Percentiles rank a stretch among this genome's conserved stretches.
These are phyloP conservation scores for Spathaspora arborariae DNA, from an alignment of 805 yeast species.

Conservation along the genomic window DNA sequence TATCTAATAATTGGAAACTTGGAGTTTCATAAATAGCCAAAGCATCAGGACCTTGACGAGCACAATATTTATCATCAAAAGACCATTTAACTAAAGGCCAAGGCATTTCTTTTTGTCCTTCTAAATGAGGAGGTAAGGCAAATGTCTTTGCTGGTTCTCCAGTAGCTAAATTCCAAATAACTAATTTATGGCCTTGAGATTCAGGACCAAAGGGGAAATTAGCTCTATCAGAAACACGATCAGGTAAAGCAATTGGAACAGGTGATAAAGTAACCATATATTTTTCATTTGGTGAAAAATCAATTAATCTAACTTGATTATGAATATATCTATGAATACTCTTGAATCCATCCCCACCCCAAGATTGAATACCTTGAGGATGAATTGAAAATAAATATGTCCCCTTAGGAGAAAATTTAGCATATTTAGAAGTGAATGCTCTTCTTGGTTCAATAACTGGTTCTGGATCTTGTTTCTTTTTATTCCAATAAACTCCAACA, in stretches of 20 bases:
- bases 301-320: slow-evolving; percentile 83
- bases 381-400: slow-evolving; percentile 82
- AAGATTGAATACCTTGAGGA: slow-evolving; percentile 90
- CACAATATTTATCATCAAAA: slow-evolving; percentile 85
- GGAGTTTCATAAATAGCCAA: slow-evolving; percentile 84
- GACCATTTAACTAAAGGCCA: slow-evolving; percentile 99
- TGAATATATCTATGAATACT: slow-evolving; percentile 78
- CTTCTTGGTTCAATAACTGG: slow-evolving; percentile 72
- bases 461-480: slow-evolving; percentile 69
- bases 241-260: slow-evolving; percentile 69
- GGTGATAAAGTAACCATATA: slow-evolving; percentile 88
- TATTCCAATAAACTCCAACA: slow-evolving; percentile 86
- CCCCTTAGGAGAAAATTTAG: slow-evolving; percentile 92
- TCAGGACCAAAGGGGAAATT: slow-evolving; percentile 80
- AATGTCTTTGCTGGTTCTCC: slow-evolving; percentile 85
- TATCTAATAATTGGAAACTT: slow-evolving; percentile 76
- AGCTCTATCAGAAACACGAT: slow-evolving; percentile 56
- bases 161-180: slow-evolving; percentile 86
- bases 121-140: slow-evolving; percentile 77
- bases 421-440: slow-evolving; percentile 84
- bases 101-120: slow-evolving; percentile 64
- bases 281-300: slow-evolving; percentile 89
- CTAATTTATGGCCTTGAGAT: slow-evolving; percentile 89
- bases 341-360: slow-evolving; percentile 87
- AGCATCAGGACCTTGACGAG: slow-evolving; percentile 91